Evolutionary conservation across 495 filamentous ascomycete genomes (phyloP).

Genomic region (Physcia stellaris): DNA sequence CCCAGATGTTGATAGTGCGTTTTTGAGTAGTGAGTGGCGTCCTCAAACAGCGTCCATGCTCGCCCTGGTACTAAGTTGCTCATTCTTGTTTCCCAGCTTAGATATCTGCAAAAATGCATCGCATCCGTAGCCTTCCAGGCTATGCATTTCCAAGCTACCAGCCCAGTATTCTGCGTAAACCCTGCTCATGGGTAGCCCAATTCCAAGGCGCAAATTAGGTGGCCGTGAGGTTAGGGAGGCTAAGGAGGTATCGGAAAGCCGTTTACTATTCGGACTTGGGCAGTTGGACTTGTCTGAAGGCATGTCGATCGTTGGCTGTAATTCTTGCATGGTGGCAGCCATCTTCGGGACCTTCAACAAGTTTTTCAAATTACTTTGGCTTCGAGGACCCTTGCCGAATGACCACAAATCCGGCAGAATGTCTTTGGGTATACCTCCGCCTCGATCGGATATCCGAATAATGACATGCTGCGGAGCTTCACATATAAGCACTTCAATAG

Average conservation of each 20-base stretch:
- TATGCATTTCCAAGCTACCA: constrained; percentile 81
- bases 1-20: no score
- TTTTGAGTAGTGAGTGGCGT: no score
- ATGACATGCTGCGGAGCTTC: constrained; percentile 93
- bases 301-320: constrained; percentile 24
- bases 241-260: constrained; percentile 46
- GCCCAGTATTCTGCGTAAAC: constrained; percentile 99
- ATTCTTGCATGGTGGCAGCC: constrained; percentile 88
- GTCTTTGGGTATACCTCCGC: constrained; percentile 77
- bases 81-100: constrained; percentile 96
- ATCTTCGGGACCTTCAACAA: constrained; percentile 78
- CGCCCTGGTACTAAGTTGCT: constrained; percentile 80
- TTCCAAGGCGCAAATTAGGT: constrained; percentile 78
- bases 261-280: constrained; percentile 23
- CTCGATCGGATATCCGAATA: constrained; percentile 88
- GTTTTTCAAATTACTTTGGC: constrained; percentile 60
- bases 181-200: constrained; percentile 85
- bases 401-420: constrained; percentile 88
- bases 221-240: constrained; percentile 65
- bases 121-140: constrained; percentile 91
- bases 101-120: constrained; percentile 96
- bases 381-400: constrained; percentile 80
- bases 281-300: constrained; percentile 15
- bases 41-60: constrained; percentile 78
- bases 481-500: constrained; percentile 88